Percentiles rank a stretch among this genome's conserved stretches.
These are phyloP conservation scores for Euptelea pleiosperma DNA, from an alignment of 164 flowering plant genomes.

Conservation along the genomic window DNA sequence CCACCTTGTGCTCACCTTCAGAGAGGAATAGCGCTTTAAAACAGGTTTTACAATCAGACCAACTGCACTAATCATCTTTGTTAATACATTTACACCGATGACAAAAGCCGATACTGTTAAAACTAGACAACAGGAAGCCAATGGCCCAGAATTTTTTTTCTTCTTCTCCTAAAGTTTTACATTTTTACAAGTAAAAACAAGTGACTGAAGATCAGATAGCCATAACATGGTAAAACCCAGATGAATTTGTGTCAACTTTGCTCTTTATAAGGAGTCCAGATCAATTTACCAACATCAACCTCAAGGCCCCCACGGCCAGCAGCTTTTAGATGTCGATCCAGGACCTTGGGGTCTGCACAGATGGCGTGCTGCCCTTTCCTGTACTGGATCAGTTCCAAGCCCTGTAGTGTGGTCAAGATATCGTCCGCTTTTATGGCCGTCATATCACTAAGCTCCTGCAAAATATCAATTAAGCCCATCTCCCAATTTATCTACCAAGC, in stretches of 20 bases:
- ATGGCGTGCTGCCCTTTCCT: conserved; percentile 88
- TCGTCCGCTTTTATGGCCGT: conserved; percentile 83
- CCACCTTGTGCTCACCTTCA: too few relatives aligned
- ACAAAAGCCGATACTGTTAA: too few relatives aligned
- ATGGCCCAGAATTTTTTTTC: too few relatives aligned
- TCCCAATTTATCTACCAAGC: background rate
- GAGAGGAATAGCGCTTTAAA: too few relatives aligned
- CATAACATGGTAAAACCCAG: too few relatives aligned
- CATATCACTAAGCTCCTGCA: conserved; percentile 94
- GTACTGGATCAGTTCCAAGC: conserved; percentile 78
- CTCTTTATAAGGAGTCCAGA: conserved; percentile 91
- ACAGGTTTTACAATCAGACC: too few relatives aligned
- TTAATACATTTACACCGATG: too few relatives aligned
- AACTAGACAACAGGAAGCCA: too few relatives aligned
- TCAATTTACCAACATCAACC: conserved; percentile 83
- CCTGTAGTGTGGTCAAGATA: conserved; percentile 69
- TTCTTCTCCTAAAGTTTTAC: too few relatives aligned
- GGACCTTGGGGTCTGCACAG: conserved; percentile 88
- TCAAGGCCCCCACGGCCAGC: conserved; percentile 90
- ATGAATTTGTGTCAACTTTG: conserved; percentile 41
- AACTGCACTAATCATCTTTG: too few relatives aligned
- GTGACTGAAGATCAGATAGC: too few relatives aligned
- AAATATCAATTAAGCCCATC: background rate
- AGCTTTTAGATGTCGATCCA: conserved; percentile 86
- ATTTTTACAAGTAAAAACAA: too few relatives aligned